These are phyloP conservation scores for Beta lomatogona DNA, from an alignment of 179 eudicot species.

Conservation along the genomic window DNA sequence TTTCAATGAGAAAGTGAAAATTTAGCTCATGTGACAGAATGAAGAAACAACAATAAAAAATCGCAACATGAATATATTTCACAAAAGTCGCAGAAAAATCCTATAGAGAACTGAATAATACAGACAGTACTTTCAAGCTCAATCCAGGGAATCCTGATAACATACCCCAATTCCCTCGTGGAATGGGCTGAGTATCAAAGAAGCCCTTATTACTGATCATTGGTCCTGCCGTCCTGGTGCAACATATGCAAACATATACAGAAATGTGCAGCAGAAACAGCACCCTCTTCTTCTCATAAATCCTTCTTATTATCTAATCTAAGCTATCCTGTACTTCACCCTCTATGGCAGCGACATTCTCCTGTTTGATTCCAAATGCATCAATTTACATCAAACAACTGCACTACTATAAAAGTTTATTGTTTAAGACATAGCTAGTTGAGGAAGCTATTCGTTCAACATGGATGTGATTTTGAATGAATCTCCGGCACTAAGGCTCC, in stretches of 20 bases:
- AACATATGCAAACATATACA: background rate
- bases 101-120: background rate
- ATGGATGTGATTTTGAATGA: background rate
- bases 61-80: no score
- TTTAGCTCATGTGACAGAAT: slow-evolving; percentile 1
- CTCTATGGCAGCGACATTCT: background rate
- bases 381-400: background rate
- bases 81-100: no score
- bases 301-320: background rate
- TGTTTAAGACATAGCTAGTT: no score
- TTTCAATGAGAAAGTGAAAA: background rate
- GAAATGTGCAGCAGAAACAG: background rate
- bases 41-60: background rate
- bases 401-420: background rate
- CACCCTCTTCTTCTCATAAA: background rate
- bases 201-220: background rate
- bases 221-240: background rate
- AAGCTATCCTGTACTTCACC: background rate
- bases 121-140: background rate
- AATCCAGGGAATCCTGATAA: background rate
- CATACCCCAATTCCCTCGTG: background rate
- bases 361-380: background rate
- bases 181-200: background rate
- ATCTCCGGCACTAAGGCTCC: background rate
- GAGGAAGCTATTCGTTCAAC: background rate